phyloP scores from a whole-genome alignment of 2,329 filamentous ascomycete genomes.

The Waltergamsia citrina region DNA sequence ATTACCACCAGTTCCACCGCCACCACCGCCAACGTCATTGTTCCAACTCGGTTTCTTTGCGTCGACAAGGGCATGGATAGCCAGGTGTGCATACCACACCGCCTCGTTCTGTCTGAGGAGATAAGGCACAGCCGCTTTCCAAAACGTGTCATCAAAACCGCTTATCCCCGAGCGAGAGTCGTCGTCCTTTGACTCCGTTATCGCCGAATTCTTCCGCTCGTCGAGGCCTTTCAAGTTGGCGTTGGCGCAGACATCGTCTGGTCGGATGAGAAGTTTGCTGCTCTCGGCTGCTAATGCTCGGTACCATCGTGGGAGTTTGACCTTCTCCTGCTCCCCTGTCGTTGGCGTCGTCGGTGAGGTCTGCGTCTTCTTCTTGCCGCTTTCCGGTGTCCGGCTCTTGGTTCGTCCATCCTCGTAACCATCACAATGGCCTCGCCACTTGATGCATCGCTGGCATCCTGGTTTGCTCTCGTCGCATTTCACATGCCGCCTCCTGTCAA shows the following conservation, averaged over 20 bases:
- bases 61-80: constrained; percentile 22
- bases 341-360: constrained; percentile 3
- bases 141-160: constrained; percentile 16
- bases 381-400: constrained; percentile 1
- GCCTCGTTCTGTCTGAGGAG: constrained; percentile 20
- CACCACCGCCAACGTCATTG: constrained; percentile 8
- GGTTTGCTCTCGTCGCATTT: constrained; percentile 22
- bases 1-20: too few species aligned
- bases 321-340: constrained; percentile 1
- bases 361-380: background rate
- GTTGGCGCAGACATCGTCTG: background rate
- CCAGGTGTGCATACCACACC: constrained; percentile 25
- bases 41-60: constrained; percentile 11
- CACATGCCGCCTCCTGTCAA: constrained; percentile 17
- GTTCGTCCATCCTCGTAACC: constrained; percentile 12
- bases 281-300: constrained; percentile 1
- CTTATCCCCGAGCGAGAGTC: background rate
- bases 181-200: background rate
- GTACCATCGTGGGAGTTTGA: constrained; percentile 1
- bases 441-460: constrained; percentile 17
- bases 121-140: constrained; percentile 22
- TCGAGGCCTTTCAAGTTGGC: background rate
- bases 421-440: constrained; percentile 19
- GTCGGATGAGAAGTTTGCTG: constrained; percentile 2
- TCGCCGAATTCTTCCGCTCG: background rate